A percentile compares a stretch with the other conserved stretches of the same genome.
phyloP scores from a whole-genome alignment of 2,329 filamentous ascomycete species.

The Alternaria ventricosa region DNA sequence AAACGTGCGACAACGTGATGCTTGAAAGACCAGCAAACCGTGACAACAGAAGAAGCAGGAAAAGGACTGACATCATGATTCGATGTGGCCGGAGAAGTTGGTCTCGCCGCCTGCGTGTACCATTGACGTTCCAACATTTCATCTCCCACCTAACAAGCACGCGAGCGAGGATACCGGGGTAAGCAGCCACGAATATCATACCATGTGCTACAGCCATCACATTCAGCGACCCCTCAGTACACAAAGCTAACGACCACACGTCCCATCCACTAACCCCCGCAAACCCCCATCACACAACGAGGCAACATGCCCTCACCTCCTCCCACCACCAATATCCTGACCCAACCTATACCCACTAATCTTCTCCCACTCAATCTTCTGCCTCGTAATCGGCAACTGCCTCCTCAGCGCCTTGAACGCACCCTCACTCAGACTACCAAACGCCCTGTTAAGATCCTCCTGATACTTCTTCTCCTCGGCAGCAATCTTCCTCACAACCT shows the following conservation, averaged over 20 bases:
- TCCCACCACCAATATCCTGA: slow-evolving; percentile 60
- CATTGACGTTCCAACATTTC: not conserved
- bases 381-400: slow-evolving; percentile 93
- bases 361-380: slow-evolving; percentile 99
- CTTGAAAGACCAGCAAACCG: too few relatives aligned
- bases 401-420: slow-evolving; percentile 92
- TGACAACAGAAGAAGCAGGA: too few relatives aligned
- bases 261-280: not conserved
- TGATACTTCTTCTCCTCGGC: slow-evolving; percentile 89
- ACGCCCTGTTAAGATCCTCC: slow-evolving; percentile 91
- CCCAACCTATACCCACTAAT: slow-evolving; percentile 81
- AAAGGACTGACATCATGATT: too few relatives aligned
- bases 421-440: slow-evolving; percentile 86
- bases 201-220: not conserved
- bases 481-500: slow-evolving; percentile 79
- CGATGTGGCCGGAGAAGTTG: not conserved
- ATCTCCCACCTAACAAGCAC: not conserved
- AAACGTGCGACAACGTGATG: too few relatives aligned
- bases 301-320: slow-evolving; percentile 21
- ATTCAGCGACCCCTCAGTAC: not conserved
- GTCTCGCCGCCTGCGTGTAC: not conserved
- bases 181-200: not conserved
- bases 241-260: not conserved
- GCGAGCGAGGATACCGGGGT: not conserved
- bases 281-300: not conserved